Conservation (phyloP, 371 early-diverging fungal species). For the Mucor velutinosus region DNA sequence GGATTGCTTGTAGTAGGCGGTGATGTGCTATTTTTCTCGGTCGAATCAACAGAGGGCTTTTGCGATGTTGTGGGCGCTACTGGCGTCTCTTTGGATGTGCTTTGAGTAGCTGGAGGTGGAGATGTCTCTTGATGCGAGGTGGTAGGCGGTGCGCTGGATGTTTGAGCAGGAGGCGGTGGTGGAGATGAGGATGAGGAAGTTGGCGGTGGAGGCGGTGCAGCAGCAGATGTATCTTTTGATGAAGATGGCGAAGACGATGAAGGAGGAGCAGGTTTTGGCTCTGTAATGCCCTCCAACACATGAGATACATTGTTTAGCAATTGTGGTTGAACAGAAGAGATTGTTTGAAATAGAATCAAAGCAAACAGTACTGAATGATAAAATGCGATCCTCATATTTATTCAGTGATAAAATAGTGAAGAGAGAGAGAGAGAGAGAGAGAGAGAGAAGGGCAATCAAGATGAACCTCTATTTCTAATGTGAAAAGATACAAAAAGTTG, state of each 20-base stretch:
- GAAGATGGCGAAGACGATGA: slow-evolving; percentile 13
- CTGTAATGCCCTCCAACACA: slow-evolving; percentile 5
- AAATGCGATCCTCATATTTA: neutral
- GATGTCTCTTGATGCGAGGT: neutral
- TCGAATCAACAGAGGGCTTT: slow-evolving; percentile 6
- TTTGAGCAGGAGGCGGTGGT: slow-evolving; percentile 2
- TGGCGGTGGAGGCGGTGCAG: slow-evolving; percentile 6
- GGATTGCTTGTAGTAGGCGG: neutral
- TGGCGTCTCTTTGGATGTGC: neutral
- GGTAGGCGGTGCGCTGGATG: slow-evolving; percentile 3
- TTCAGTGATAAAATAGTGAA: neutral
- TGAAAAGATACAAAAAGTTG: neutral
- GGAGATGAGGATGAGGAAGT: slow-evolving; percentile 7
- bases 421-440: slow-evolving; percentile 4
- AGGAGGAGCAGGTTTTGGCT: slow-evolving; percentile 1
- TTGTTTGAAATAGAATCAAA: slow-evolving; percentile 5
- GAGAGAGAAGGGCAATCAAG: neutral
- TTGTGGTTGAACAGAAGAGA: slow-evolving; percentile 10
- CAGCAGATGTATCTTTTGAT: slow-evolving; percentile 8
- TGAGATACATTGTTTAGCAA: slow-evolving; percentile 14
- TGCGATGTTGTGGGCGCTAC: slow-evolving; percentile 7
- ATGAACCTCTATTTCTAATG: neutral
- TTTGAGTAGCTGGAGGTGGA: slow-evolving; percentile 5
- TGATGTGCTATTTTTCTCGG: neutral
- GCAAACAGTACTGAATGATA: slow-evolving; percentile 1